These are phyloP conservation scores for Sextonia rubra DNA, from an alignment of 164 flowering plant genomes.

Conservation along the genomic window DNA sequence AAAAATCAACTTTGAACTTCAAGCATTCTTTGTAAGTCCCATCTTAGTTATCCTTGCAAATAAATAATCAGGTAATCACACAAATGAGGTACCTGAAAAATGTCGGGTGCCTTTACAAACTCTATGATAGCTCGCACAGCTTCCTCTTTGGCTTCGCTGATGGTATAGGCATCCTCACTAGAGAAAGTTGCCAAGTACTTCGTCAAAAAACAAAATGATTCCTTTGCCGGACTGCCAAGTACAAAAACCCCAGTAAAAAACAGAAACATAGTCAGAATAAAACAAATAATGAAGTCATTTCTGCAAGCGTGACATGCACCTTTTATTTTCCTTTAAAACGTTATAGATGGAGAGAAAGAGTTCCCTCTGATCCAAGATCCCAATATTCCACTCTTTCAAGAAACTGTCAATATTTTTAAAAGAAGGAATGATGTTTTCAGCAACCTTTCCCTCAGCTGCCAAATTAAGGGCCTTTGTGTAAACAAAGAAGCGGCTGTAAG, in stretches of 20 bases:
- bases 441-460: conserved; percentile 72
- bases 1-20: too few relatives aligned
- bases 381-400: conserved; percentile 88
- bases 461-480: conserved; percentile 76
- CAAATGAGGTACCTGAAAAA: conserved; percentile 66
- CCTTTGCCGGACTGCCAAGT: conserved; percentile 62
- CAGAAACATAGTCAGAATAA: not conserved
- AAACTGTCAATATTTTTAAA: conserved; percentile 79
- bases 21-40: too few relatives aligned
- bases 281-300: not conserved
- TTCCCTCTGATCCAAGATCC: conserved; percentile 61
- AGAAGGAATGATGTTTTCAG: conserved; percentile 71
- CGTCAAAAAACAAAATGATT: conserved; percentile 64
- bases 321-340: conserved; percentile 63
- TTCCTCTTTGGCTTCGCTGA: conserved; percentile 87
- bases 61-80: too few relatives aligned
- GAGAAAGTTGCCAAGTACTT: conserved; percentile 92
- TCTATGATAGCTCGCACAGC: conserved; percentile 78
- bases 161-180: conserved; percentile 55
- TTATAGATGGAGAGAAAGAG: conserved; percentile 74
- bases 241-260: not conserved
- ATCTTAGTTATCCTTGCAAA: too few relatives aligned
- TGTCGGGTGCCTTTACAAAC: conserved; percentile 83
- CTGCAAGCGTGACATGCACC: conserved; percentile 35
- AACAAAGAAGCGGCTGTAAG: conserved; percentile 71